A percentile compares a stretch with the other conserved stretches of the same genome.
Evolutionary conservation across 495 filamentous ascomycete genomes (phyloP).

Genomic region (Penicillium ochrochloron): DNA sequence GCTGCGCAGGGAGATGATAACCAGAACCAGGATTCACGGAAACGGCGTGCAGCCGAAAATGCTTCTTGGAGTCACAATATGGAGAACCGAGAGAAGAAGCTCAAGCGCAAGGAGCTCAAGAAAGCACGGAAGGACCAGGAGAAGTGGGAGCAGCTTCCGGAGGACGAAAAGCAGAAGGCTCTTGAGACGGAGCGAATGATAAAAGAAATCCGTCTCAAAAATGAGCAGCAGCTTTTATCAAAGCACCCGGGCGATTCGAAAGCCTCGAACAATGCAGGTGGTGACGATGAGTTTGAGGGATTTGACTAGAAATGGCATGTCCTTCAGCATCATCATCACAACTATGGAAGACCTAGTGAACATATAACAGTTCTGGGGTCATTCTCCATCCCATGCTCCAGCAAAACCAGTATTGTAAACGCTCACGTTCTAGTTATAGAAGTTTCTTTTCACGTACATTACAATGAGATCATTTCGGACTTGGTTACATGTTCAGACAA

Average conservation of each 20-base stretch:
- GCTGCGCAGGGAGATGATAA: slow-evolving; percentile 33
- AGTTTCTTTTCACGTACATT: neutral
- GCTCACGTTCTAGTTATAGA: neutral
- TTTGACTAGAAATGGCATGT: slow-evolving; percentile 39
- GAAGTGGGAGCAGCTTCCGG: slow-evolving; percentile 68
- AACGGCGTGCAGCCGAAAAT: slow-evolving; percentile 53
- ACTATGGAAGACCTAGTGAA: no score
- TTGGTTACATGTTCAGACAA: neutral
- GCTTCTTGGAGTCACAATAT: slow-evolving; percentile 86
- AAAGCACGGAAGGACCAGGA: slow-evolving; percentile 71
- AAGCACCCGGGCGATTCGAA: slow-evolving; percentile 28
- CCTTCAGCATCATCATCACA: neutral
- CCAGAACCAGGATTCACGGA: slow-evolving; percentile 36
- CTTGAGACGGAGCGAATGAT: slow-evolving; percentile 75
- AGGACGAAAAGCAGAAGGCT: slow-evolving; percentile 71
- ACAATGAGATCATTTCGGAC: neutral
- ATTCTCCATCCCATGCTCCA: neutral
- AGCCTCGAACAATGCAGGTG: slow-evolving; percentile 17
- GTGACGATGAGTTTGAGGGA: slow-evolving; percentile 48
- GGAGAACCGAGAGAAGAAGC: slow-evolving; percentile 68
- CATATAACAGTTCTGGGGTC: no score
- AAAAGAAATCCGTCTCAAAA: slow-evolving; percentile 65
- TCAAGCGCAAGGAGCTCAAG: slow-evolving; percentile 75
- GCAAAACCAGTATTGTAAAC: neutral
- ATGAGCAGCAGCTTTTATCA: slow-evolving; percentile 43